phyloP scores from a whole-genome alignment of 495 filamentous ascomycete genomes.

The Talaromyces borbonicus region DNA sequence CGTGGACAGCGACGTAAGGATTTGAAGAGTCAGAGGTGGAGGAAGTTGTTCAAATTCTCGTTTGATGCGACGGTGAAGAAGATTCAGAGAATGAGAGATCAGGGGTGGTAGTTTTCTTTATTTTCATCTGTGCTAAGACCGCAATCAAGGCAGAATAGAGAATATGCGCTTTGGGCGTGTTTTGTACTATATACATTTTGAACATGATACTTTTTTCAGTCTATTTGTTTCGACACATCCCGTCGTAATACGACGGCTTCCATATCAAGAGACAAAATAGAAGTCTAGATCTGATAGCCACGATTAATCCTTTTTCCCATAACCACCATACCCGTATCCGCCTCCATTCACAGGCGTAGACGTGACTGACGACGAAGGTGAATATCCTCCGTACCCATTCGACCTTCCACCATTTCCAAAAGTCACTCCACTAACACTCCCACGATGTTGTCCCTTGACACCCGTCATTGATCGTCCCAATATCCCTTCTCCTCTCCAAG shows the following conservation, averaged over 20 bases:
- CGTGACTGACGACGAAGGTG: slow-evolving; percentile 10
- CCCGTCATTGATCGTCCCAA: slow-evolving; percentile 24
- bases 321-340: slow-evolving; percentile 33
- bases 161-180: no score
- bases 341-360: slow-evolving; percentile 16
- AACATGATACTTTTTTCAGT: no score
- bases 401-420: slow-evolving; percentile 36
- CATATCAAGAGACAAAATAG: no score
- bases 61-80: slow-evolving; percentile 31
- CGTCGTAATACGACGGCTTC: no score
- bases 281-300: background rate
- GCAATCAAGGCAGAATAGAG: background rate
- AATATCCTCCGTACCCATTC: slow-evolving; percentile 46
- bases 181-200: no score
- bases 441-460: slow-evolving; percentile 9
- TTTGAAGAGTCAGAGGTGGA: slow-evolving; percentile 26
- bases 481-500: slow-evolving; percentile 35
- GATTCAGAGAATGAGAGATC: slow-evolving; percentile 36
- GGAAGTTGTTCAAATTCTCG: slow-evolving; percentile 35
- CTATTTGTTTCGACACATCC: no score
- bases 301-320: slow-evolving; percentile 46
- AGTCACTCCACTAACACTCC: slow-evolving; percentile 25
- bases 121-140: background rate
- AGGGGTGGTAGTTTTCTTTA: slow-evolving; percentile 29
- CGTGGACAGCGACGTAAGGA: slow-evolving; percentile 31